These are phyloP conservation scores for Plasmodium coatneyi DNA, from an alignment of 169 alveolate genomes.

Conservation along the genomic window DNA sequence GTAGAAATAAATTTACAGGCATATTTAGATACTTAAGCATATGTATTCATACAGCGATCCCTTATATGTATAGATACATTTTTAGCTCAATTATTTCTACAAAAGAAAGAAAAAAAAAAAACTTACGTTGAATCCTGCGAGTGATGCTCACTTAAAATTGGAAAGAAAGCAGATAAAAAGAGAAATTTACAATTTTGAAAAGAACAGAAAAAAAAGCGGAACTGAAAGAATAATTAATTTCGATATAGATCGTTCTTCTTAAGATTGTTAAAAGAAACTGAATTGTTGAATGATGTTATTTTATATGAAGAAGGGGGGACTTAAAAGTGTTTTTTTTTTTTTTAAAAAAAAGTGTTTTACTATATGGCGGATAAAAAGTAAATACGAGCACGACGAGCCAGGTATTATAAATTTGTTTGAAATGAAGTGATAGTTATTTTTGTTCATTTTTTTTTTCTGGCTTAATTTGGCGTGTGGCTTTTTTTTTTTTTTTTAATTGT, in stretches of 20 bases:
- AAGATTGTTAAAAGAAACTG: background rate
- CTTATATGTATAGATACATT: background rate
- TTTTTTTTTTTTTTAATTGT: background rate
- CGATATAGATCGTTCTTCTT: background rate
- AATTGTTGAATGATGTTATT: background rate
- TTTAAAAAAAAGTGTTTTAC: background rate
- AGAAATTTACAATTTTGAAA: background rate
- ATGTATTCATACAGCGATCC: background rate
- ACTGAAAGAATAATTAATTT: background rate
- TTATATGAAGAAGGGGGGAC: background rate
- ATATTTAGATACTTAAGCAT: background rate
- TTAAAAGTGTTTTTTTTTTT: background rate
- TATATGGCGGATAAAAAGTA: background rate
- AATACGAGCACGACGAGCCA: background rate
- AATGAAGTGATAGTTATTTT: constrained; percentile 1
- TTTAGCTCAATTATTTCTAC: background rate
- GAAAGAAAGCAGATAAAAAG: background rate
- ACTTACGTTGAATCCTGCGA: background rate
- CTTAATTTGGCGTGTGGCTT: background rate
- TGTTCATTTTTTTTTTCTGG: background rate
- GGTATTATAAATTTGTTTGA: background rate
- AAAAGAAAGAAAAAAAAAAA: background rate
- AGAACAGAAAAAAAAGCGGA: background rate
- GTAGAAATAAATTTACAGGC: background rate
- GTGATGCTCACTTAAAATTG: background rate